phyloP scores from a whole-genome alignment of 2,329 filamentous ascomycete genomes.

The Diaporthe longicolla region DNA sequence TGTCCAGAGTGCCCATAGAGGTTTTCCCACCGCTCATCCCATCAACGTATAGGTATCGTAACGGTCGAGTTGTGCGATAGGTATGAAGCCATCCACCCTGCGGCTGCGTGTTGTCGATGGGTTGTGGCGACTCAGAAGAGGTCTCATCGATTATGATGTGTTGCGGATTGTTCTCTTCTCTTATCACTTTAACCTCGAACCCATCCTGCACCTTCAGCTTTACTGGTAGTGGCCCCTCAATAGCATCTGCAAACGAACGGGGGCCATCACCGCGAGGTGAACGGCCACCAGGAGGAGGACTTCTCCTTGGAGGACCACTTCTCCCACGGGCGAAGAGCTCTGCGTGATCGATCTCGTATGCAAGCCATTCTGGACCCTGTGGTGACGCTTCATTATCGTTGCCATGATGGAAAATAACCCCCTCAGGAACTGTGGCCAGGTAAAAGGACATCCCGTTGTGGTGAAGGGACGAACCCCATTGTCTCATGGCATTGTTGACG shows the following conservation, averaged over 20 bases:
- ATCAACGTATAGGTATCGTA: slow-evolving; percentile 77
- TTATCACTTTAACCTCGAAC: not conserved
- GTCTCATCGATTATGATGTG: slow-evolving; percentile 20
- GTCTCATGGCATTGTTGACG: slow-evolving; percentile 78
- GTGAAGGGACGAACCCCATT: slow-evolving; percentile 80
- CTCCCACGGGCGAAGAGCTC: slow-evolving; percentile 69
- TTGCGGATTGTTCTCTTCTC: slow-evolving; percentile 23
- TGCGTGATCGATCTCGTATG: slow-evolving; percentile 83
- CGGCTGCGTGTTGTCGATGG: not conserved
- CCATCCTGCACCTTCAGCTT: not conserved
- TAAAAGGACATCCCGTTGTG: slow-evolving; percentile 85
- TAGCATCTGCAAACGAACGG: not conserved
- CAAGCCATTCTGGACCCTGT: slow-evolving; percentile 76
- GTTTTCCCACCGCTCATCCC: slow-evolving; percentile 79
- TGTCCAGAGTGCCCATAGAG: slow-evolving; percentile 75
- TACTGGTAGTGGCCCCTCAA: not conserved
- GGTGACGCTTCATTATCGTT: slow-evolving; percentile 61
- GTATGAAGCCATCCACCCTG: slow-evolving; percentile 74
- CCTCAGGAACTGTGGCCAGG: slow-evolving; percentile 73
- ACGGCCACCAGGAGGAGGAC: slow-evolving; percentile 1
- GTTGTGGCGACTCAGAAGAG: not conserved
- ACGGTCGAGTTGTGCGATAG: slow-evolving; percentile 70
- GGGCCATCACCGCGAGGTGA: slow-evolving; percentile 30
- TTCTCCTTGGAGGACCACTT: slow-evolving; percentile 19
- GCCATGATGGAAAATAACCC: slow-evolving; percentile 79